Percentiles rank a stretch among this genome's conserved stretches.
Conservation (phyloP, 2,329 filamentous ascomycete species). For the Ophioceras dolichostomum region DNA sequence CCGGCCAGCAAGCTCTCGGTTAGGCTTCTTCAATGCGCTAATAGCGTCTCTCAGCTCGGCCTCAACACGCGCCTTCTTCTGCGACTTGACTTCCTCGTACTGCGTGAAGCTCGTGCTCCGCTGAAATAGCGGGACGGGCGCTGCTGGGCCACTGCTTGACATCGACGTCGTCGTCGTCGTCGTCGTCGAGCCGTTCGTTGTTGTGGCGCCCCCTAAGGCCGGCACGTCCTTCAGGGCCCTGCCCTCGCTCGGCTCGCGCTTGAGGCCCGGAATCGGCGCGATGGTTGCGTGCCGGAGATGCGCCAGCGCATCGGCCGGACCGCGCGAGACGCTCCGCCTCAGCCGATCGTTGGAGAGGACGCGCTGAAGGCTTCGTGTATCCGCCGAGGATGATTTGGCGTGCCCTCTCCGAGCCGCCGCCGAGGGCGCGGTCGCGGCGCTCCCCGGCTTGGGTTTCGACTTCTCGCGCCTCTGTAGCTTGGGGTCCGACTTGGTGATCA, state of each 20-base stretch:
- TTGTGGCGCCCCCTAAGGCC: conserved; percentile 30
- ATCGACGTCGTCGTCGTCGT: not conserved
- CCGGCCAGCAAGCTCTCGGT: conserved; percentile 56
- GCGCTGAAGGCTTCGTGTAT: conserved; percentile 51
- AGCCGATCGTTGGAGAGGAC: conserved; percentile 49
- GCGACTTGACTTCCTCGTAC: conserved; percentile 43
- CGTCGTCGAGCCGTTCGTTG: conserved; percentile 6
- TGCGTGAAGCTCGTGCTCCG: conserved; percentile 34
- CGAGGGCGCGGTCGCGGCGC: conserved; percentile 26
- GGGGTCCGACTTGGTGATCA: conserved; percentile 38
- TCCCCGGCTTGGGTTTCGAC: conserved; percentile 31
- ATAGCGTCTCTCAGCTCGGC: conserved; percentile 66
- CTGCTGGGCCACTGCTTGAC: no score
- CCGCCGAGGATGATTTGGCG: no score
- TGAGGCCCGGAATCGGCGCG: conserved; percentile 45
- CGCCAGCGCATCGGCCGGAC: conserved; percentile 44
- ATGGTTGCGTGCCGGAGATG: conserved; percentile 59
- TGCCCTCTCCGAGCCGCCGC: no score
- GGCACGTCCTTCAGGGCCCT: conserved; percentile 28
- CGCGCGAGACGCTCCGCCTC: conserved; percentile 42
- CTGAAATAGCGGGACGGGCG: conserved; percentile 18
- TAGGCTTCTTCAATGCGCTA: conserved; percentile 60
- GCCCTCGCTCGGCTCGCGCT: conserved; percentile 56
- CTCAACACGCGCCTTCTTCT: conserved; percentile 54
- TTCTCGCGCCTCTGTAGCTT: conserved; percentile 23